These are phyloP conservation scores for Achlya hypogyna DNA, from an alignment of 352 stramenopile genomes.

Conservation along the genomic window DNA sequence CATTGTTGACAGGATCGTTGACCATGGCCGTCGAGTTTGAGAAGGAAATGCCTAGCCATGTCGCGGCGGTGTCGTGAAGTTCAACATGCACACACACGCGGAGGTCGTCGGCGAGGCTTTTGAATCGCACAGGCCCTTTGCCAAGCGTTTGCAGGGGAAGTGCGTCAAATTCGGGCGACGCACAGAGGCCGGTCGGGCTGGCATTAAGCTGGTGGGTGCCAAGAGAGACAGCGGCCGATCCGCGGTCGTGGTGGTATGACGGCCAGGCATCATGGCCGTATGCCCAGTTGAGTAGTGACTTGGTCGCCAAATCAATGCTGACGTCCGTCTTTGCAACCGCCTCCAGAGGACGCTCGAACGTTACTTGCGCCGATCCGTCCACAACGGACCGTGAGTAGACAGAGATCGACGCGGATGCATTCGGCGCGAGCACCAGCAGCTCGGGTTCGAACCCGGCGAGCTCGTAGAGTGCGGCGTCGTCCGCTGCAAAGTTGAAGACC, in stretches of 20 bases:
- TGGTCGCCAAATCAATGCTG: background rate
- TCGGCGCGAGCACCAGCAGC: background rate
- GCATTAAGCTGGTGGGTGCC: background rate
- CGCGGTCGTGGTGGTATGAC: conserved; percentile 1
- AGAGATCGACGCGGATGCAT: background rate
- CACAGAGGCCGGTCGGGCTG: background rate
- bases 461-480: background rate
- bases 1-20: conserved; percentile 11
- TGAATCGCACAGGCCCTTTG: background rate
- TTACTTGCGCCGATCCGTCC: background rate
- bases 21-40: background rate
- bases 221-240: background rate
- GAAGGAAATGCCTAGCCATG: background rate
- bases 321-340: background rate
- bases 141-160: too few species aligned
- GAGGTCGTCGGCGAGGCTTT: background rate
- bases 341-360: conserved; percentile 1
- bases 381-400: background rate
- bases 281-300: background rate
- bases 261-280: background rate
- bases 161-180: background rate
- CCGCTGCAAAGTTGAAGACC: conserved; percentile 38
- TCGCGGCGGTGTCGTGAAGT: background rate
- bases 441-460: background rate
- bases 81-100: background rate